Conservation (phyloP, 768 basidiomycete species). For the Hypholoma sublateritium region DNA sequence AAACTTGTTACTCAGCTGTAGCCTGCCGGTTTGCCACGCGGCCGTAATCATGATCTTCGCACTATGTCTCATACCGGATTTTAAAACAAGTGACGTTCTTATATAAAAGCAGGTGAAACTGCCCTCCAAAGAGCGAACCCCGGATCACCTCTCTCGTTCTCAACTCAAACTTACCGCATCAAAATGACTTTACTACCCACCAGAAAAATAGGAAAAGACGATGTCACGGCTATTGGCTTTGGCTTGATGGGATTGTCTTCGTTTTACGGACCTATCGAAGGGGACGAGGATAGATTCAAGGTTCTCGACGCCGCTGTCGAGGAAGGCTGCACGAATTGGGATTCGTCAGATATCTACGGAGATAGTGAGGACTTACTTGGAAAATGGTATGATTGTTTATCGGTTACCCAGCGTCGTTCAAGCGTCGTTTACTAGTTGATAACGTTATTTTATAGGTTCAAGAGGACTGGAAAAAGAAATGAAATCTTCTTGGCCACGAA, state of each 20-base stretch:
- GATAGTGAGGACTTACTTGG: slow-evolving; percentile 44
- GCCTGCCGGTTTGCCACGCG: too few relatives aligned
- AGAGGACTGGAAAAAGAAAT: slow-evolving; percentile 47
- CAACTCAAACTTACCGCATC: neutral
- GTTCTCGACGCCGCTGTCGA: slow-evolving; percentile 42
- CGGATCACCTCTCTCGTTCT: neutral
- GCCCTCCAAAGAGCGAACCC: too few relatives aligned
- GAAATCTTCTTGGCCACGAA: slow-evolving; percentile 69
- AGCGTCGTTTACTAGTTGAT: neutral
- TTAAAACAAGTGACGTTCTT: too few relatives aligned
- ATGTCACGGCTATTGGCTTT: slow-evolving; percentile 56
- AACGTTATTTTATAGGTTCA: slow-evolving; percentile 36
- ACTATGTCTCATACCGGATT: too few relatives aligned
- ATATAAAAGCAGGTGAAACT: too few relatives aligned
- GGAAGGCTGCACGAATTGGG: slow-evolving; percentile 46
- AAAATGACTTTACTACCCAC: slow-evolving; percentile 21
- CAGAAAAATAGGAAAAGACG: slow-evolving; percentile 41
- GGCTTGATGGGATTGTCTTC: slow-evolving; percentile 60
- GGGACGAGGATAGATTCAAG: slow-evolving; percentile 63
- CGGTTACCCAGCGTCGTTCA: neutral
- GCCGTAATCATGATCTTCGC: too few relatives aligned
- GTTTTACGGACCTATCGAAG: slow-evolving; percentile 36
- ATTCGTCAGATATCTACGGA: slow-evolving; percentile 47
- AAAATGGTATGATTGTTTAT: slow-evolving; percentile 33
- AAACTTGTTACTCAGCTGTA: too few relatives aligned